phyloP scores from a whole-genome alignment of 495 filamentous ascomycete genomes.

The Eremomyces bilateralis region DNA sequence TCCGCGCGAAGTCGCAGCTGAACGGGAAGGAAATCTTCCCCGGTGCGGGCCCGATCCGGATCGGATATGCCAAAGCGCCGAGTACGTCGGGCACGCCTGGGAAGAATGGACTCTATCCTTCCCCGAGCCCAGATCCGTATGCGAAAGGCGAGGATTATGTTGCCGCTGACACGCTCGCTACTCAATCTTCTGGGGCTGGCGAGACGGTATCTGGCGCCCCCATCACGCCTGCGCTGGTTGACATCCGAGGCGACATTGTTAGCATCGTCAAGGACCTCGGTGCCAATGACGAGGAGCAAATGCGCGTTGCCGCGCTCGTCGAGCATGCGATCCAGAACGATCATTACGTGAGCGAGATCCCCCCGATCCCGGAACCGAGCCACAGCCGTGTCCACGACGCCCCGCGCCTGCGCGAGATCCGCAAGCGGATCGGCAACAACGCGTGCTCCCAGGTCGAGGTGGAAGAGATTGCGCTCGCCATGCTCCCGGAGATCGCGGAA shows the following conservation, averaged over 20 bases:
- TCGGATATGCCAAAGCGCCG: conserved; percentile 92
- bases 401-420: conserved; percentile 83
- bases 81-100: conserved; percentile 71
- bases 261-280: conserved; percentile 79
- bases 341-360: conserved; percentile 60
- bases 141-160: conserved; percentile 19
- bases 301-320: conserved; percentile 50
- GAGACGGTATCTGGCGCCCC: conserved; percentile 24
- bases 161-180: conserved; percentile 4
- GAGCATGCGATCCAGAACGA: conserved; percentile 54
- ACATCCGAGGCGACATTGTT: conserved; percentile 62
- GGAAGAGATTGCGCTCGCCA: conserved; percentile 71
- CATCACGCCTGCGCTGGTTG: conserved; percentile 40
- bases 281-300: conserved; percentile 57
- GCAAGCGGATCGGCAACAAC: conserved; percentile 92
- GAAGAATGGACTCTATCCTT: conserved; percentile 63
- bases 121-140: conserved; percentile 79
- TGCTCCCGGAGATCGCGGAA: conserved; percentile 93
- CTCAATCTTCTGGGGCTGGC: too few species aligned
- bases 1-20: conserved; percentile 62
- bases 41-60: conserved; percentile 79
- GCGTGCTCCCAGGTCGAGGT: conserved; percentile 69
- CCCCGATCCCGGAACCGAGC: conserved; percentile 68
- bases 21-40: conserved; percentile 98
- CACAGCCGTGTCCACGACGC: conserved; percentile 87